Conservation (phyloP, 495 filamentous ascomycete species). For the Aspergillus campestris region DNA sequence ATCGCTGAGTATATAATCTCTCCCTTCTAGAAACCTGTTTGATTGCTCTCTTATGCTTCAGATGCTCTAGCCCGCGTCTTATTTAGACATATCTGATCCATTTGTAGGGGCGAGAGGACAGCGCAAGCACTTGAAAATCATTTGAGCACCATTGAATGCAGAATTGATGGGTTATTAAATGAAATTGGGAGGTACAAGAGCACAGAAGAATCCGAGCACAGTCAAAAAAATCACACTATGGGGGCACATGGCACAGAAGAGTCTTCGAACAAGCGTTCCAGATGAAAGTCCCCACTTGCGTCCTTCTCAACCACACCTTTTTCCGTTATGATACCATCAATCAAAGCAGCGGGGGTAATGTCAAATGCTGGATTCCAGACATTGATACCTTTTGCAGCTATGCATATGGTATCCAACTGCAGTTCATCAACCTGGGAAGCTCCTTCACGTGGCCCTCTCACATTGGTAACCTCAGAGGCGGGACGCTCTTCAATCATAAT, state of each 20-base stretch:
- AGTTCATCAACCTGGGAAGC: constrained; percentile 38
- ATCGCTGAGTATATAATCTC: constrained; percentile 23
- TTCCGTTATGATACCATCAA: constrained; percentile 93
- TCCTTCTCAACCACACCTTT: constrained; percentile 76
- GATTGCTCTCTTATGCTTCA: neutral
- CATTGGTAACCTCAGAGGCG: constrained; percentile 65
- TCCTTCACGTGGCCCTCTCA: constrained; percentile 62
- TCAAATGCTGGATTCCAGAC: constrained; percentile 98
- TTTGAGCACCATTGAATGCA: constrained; percentile 43
- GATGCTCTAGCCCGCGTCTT: constrained; percentile 3
- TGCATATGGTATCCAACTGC: constrained; percentile 60
- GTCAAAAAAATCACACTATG: constrained; percentile 6
- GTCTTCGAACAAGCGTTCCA: constrained; percentile 45
- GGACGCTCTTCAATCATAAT: constrained; percentile 88
- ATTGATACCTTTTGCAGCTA: constrained; percentile 69
- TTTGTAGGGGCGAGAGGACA: constrained; percentile 45
- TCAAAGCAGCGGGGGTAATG: constrained; percentile 75
- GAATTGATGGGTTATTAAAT: constrained; percentile 50
- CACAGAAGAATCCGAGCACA: neutral
- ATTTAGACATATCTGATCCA: neutral
- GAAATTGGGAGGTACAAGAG: constrained; percentile 24
- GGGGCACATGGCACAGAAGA: constrained; percentile 4
- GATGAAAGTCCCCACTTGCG: constrained; percentile 64
- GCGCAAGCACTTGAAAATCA: constrained; percentile 49
- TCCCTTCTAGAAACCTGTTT: neutral